Base-by-base conservation (phyloP, 768 basidiomycete genomes). In the Boletus vermiculosoides region DNA sequence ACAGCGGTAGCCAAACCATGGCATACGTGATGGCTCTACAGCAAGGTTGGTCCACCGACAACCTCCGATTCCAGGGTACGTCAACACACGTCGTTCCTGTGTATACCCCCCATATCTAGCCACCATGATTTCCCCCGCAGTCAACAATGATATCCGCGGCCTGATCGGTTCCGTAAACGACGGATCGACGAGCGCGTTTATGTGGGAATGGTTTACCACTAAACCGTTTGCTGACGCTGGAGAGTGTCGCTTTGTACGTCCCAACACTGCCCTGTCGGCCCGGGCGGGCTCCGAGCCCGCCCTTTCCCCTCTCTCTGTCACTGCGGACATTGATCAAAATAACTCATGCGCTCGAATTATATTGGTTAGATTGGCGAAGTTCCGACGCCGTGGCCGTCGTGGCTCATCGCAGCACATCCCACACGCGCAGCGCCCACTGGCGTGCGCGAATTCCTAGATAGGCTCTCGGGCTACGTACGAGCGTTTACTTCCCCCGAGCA, bases 371-470 rank as follows among this genome's bases (percentile, higher is more conserved):
- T 93, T 60, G 88, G 90, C 15, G 85, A 88, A 10, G 86, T 92
- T 6, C 86, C 87, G 37, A 98, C 95, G 0, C 96, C 96, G 0
- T 99, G 96, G 96, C 92, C 94, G 15, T 95, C 93, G 0, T 99
- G 96, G 96, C 75, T 92, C 56, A 91, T 98, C 66, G 95, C 92
- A 25, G 92, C 92, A 9, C 88, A 92, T 61, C 87, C 88, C 0
- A 77, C 78, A 13, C 81, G 88, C 16, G 83, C 87, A 30, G 71
- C 82, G 5, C 57, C 80, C 0, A 64, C 69, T 2, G 76, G 76
- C 0, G 75, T 94, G 15, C 70, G 71, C 18, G 50, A 70, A 4
- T 97, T 97, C 75, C 76, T 98, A 15, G 57, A 75, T 5, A 70
- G 73, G 28, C 80, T 98, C 22, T 83, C 88, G 6, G 72, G 64